Percentiles rank a stretch among this genome's conserved stretches.
Evolutionary conservation across 2,329 filamentous ascomycete genomes (phyloP).

Genomic region (Pseudogymnoascus sp.): DNA sequence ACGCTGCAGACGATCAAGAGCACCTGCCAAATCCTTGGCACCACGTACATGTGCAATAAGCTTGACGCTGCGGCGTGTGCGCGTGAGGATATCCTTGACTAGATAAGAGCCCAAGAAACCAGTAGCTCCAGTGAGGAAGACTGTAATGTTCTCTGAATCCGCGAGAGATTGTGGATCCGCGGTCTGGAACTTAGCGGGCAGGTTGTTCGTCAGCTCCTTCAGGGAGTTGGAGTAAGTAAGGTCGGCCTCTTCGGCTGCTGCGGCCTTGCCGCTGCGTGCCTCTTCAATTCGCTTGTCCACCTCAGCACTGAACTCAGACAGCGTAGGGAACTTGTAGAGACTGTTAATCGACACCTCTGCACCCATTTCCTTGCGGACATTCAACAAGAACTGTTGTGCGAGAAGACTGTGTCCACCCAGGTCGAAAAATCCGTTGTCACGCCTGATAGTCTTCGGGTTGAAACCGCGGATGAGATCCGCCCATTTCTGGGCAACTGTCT

Average conservation of each 20-base stretch:
- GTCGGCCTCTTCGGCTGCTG: conserved; percentile 29
- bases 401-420: conserved; percentile 73
- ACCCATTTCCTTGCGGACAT: conserved; percentile 53
- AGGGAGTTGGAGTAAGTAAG: conserved; percentile 41
- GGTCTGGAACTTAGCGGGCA: conserved; percentile 33
- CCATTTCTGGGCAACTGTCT: conserved; percentile 64
- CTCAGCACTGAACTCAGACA: conserved; percentile 43
- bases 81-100: conserved; percentile 63
- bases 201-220: conserved; percentile 36
- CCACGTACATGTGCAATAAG: conserved; percentile 69
- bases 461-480: conserved; percentile 59
- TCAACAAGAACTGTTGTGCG: conserved; percentile 72
- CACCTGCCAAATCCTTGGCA: conserved; percentile 52
- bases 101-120: conserved; percentile 83
- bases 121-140: conserved; percentile 83
- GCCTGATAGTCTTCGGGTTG: conserved; percentile 58
- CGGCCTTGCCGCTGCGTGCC: conserved; percentile 32
- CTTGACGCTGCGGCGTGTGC: conserved; percentile 46
- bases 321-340: conserved; percentile 61
- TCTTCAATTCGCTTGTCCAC: conserved; percentile 36
- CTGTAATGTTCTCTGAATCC: conserved; percentile 39
- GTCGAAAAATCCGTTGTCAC: conserved; percentile 66
- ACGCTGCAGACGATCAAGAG: conserved; percentile 55
- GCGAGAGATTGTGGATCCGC: conserved; percentile 25
- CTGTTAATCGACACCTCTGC: conserved; percentile 61